Evolutionary conservation across 2,329 filamentous ascomycete genomes (phyloP), one percentile per base, ranked within the genome.

Genomic region (Blumeria graminis): DNA sequence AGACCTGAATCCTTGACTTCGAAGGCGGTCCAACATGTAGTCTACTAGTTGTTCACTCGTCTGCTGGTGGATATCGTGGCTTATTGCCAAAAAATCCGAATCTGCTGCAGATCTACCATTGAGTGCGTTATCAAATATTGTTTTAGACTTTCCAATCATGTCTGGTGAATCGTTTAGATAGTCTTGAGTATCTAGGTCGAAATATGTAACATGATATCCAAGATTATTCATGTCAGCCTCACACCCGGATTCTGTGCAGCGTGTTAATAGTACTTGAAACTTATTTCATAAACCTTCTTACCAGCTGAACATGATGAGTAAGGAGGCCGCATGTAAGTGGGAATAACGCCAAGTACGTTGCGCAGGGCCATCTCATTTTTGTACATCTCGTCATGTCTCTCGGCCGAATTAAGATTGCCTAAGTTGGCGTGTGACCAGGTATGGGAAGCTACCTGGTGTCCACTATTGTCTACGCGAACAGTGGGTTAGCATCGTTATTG

Each of bases 381-480:
- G 62, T 66, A 64, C 70, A 77, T 75, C 60, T 71, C 72, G 53
- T 74, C 66, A 59, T 69, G 69, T 56, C 71, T 69, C 59, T 72
- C 67, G 3, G 63, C 62, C 22, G 68, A 65, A 4, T 68, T 70
- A 56, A 75, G 62, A 18, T 66, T 66, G 61, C 68, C 71, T 55
- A 75, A 63, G 58, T 73, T 69, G 55, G 71, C 64, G 60, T 77
- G 74, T 1, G 71, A 72, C 74, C 74, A 76, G 9, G 74, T 76
- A 64, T 76, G 78, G 16, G 72, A 75, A 57, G 74, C 78, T 57
- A 82, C 69, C 63, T 82, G 78, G 64, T 81, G 78, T 14, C 75
- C 76, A 6, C 75, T 72, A 11, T 41, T 55, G 38, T 61, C 62
- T 60, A 64, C 62, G 6, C 61, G 61, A 55, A n/a, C 50, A 32